Percentiles rank a stretch among this genome's conserved stretches.
Conservation (phyloP, 768 basidiomycete species). For the Kondoa malvinella region DNA sequence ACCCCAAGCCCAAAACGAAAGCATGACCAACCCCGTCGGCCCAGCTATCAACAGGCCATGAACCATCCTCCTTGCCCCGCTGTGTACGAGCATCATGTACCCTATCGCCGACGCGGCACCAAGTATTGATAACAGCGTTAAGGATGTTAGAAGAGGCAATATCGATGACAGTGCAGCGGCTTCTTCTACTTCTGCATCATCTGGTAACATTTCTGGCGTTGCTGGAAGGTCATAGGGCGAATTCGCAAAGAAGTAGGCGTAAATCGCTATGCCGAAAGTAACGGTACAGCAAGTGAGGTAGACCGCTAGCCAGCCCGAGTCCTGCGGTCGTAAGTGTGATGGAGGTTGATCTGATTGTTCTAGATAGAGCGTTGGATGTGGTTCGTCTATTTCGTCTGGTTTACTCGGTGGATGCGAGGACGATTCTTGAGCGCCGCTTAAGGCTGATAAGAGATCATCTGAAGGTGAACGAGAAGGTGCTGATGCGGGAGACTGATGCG, state of each 20-base stretch:
- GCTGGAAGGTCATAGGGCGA: background rate
- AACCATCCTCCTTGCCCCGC: background rate
- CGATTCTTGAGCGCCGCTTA: background rate
- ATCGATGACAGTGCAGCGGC: background rate
- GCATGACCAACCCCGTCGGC: background rate
- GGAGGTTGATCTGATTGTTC: background rate
- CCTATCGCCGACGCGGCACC: background rate
- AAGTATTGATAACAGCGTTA: background rate
- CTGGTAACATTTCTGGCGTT: background rate
- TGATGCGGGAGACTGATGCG: background rate
- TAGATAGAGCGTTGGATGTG: background rate
- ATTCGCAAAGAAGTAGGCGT: conserved; percentile 5
- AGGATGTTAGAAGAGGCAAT: background rate
- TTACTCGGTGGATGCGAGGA: background rate
- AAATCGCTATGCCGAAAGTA: background rate
- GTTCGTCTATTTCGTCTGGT: no score
- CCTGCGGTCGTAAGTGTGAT: background rate
- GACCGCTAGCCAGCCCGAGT: conserved; percentile 5
- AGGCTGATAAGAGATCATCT: background rate
- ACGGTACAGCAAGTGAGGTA: background rate
- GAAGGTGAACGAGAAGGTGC: background rate
- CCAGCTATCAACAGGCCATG: background rate
- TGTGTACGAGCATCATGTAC: background rate
- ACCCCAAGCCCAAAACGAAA: conserved; percentile 4
- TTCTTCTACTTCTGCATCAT: conserved; percentile 7